Evolutionary conservation across 176 grass and related monocot genomes (phyloP), one percentile per base, ranked within the genome.

Genomic region (Juncus inflexus): DNA sequence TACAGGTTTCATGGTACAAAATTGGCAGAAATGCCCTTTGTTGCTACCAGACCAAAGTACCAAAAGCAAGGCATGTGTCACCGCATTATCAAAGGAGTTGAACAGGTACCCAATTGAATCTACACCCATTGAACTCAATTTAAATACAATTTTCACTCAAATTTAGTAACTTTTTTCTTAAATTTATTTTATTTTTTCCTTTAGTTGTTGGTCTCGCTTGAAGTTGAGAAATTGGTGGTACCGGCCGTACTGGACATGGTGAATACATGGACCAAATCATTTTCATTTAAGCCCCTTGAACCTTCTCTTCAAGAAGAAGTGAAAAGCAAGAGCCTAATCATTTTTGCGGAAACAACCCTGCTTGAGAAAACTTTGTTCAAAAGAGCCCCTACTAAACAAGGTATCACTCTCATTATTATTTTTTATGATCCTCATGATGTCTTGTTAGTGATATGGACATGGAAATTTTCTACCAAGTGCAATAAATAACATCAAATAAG

Each of bases 21-120:
- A 52, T 43, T 95, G 13, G 90, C 62, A 1, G 86, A 95, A 59
- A 86, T 95, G 90, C 90, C 90, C 37, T 95, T 90, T n/a, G 77
- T 85, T 40, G 83, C 77, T 74, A 90, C 90, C 12, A 76, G 82
- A 72, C 83, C 83, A n/a, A 6, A 61, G 49, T 84, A 95, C 74
- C 80, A 76, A 63, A 95, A 39, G 66, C 83, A 84, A 61, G 90
- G 90, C 12, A 90, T 95, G 86, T 86, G 87, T 73, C 70, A 74
- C 53, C 63, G 70, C 11, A 77, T 90, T 70, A 39, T 90, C 14
- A 73, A 84, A n/a, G 86, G 71, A 12, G 75, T 90, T 5, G 86
- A 95, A 55, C 80, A 95, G 77, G 90, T 95, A 39, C n/a, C 15
- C 1, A 62, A 37, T 35, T 40, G 4, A 50, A 57, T 14, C 70